Base-by-base conservation (phyloP, 2,329 filamentous ascomycete species). In the Beauveria asiatica region DNA sequence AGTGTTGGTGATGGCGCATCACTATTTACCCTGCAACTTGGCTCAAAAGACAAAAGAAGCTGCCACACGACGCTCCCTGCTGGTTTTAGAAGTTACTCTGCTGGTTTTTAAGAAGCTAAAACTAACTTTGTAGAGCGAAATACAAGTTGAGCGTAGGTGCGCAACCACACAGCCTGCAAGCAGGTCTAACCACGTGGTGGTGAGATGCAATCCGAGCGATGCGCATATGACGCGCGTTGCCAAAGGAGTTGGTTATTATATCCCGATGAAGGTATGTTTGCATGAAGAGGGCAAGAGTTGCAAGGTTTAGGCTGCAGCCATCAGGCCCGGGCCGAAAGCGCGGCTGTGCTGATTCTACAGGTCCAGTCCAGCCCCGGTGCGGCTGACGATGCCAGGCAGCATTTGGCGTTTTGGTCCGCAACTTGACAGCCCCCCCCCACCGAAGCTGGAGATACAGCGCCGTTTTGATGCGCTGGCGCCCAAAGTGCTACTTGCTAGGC, bases 281-380 rank as follows among this genome's bases (percentile, higher is more conserved):
- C 11, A 13, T 23, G 39, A 23, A 39, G 23, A 39, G 11, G 49
- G 9, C 49, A 13, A 27, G 30, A 19, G 3, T 1, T 33, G 9
- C 17, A 11, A 39, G 3, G 45, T 49, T 5, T 3, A 7, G 11
- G 63, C 69, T 72, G 56, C 62, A 13, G 9, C n/a, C 45, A 42
- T n/a, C 17, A 42, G 55, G 17, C 13, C 41, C 9, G 21, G 45
- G 21, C 45, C 44, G 30, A 41, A 30, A 16, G 50, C n/a, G 4
- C 59, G 25, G 53, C 9, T 59, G 50, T 19, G 51, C 44, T 6
- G 37, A 57, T 25, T 62, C 52, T n/a, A 51, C 60, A 33, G 13
- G 30, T n/a, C n/a, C n/a, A n/a, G 30, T 33, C 42, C 42, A n/a
- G 27, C 57, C 61, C 23, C 52, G 23, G 30, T 50, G 53, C 16